Base-by-base conservation (phyloP, 371 early-diverging fungal genomes). In the Lichtheimia hyalospora region DNA sequence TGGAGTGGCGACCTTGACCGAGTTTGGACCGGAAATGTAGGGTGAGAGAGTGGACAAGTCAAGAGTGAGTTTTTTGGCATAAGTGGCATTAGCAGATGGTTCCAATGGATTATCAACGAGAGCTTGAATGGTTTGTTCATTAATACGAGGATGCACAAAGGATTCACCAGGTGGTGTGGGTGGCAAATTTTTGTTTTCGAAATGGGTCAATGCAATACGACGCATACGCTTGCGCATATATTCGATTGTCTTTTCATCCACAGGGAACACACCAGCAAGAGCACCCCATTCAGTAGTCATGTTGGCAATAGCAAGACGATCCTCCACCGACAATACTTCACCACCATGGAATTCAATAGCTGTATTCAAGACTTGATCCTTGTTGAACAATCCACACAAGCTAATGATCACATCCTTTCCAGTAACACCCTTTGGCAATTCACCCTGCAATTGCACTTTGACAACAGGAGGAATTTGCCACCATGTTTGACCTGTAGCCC, bases 251-350 rank as follows among this genome's bases (percentile, higher is more conserved):
- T 78, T 66, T 1, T 88, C 79, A 75, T 97, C 96, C 14, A 94
- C 92, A 5, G 96, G 94, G 75, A 97, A 97, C 2, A 97, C 89
- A 54, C 96, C 96, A 18, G 96, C 98, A 15, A 97, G 82, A 3
- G 96, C 96, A 66, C 98, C 98, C 98, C 98, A 97, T 72, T 97
- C 98, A 18, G 98, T 97, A 2, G 98, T 96, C 98, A 97, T 96
- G 74, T 97, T 97, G 62, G 96, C 89, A 62, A 97, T 94, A 41
- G 96, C 92, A 50, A 97, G 83, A 23, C 96, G 89, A 61, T 96
- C 96, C 65, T 95, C 96, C 5, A 96, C 81, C 0, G 86, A 79
- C 57, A 97, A 64, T 3, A 68, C 68, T 16, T 71, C 67, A 40
- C 91, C 93, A 44, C 96, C 96, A 34, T 83, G 85, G 67, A 96